A percentile compares a stretch with the other conserved stretches of the same genome.
Conservation (phyloP, 2,329 filamentous ascomycete species). For the Fusarium hainanense region DNA sequence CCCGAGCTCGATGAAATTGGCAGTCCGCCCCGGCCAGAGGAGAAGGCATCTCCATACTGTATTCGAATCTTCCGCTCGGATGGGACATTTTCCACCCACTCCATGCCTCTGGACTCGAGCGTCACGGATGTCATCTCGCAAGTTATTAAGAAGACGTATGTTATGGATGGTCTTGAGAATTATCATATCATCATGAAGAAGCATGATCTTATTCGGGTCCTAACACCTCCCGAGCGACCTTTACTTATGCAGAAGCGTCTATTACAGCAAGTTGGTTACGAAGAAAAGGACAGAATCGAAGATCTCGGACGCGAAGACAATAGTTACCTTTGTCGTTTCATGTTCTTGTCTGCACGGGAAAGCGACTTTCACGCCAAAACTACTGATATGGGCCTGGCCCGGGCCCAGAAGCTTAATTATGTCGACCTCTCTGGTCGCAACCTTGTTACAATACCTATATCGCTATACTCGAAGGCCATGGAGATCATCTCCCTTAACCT, state of each 20-base stretch:
- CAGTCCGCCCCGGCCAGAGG: conserved; percentile 74
- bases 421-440: conserved; percentile 92
- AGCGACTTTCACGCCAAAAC: conserved; percentile 76
- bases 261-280: conserved; percentile 91
- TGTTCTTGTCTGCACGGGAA: conserved; percentile 90
- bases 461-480: conserved; percentile 87
- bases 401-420: conserved; percentile 91
- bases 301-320: conserved; percentile 97
- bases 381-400: conserved; percentile 83
- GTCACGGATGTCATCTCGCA: conserved; percentile 90
- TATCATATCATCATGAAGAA: conserved; percentile 97
- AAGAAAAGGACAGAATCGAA: conserved; percentile 85
- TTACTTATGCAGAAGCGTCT: conserved; percentile 91
- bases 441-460: conserved; percentile 93
- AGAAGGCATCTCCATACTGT: conserved; percentile 83
- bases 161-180: conserved; percentile 89
- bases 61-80: conserved; percentile 96
- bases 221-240: conserved; percentile 82
- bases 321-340: conserved; percentile 95
- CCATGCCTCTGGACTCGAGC: conserved; percentile 83
- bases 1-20: conserved; percentile 76
- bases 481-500: conserved; percentile 97
- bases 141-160: conserved; percentile 92
- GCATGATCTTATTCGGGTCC: conserved; percentile 86
- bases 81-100: conserved; percentile 92